phyloP scores from a whole-genome alignment of 768 basidiomycete genomes.

The Leccinum longicurvipes region DNA sequence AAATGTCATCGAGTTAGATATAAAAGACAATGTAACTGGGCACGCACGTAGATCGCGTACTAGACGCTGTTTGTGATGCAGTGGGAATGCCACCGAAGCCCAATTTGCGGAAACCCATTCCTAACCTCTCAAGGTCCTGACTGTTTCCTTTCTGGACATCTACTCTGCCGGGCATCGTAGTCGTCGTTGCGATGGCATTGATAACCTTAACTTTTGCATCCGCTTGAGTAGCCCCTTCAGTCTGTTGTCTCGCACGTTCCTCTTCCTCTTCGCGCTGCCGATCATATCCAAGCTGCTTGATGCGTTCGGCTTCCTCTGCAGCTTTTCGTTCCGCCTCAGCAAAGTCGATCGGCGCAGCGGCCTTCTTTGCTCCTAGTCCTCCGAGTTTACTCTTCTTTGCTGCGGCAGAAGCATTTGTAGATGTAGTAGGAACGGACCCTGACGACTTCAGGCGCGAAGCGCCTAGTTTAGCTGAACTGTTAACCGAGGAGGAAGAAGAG shows the following conservation, averaged over 20 bases:
- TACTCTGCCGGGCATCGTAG: slow-evolving; percentile 26
- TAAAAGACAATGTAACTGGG: neutral
- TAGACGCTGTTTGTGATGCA: slow-evolving; percentile 50
- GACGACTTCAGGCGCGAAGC: slow-evolving; percentile 43
- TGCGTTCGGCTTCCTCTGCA: slow-evolving; percentile 85
- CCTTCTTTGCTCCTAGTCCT: slow-evolving; percentile 82
- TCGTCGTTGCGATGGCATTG: slow-evolving; percentile 21
- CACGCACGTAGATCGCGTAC: slow-evolving; percentile 39
- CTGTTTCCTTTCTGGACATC: slow-evolving; percentile 39
- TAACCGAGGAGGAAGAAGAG: slow-evolving; percentile 37
- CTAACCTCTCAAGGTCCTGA: slow-evolving; percentile 53
- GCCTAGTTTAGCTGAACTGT: slow-evolving; percentile 37
- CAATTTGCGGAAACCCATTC: slow-evolving; percentile 72
- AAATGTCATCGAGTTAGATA: neutral
- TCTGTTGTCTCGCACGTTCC: slow-evolving; percentile 64
- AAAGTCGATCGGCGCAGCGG: slow-evolving; percentile 81
- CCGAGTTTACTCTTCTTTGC: slow-evolving; percentile 71
- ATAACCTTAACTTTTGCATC: slow-evolving; percentile 31
- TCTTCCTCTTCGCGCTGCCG: slow-evolving; percentile 81
- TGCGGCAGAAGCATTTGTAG: slow-evolving; percentile 30
- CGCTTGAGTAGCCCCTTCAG: slow-evolving; percentile 40
- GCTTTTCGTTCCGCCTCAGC: slow-evolving; percentile 92
- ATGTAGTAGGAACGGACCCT: slow-evolving; percentile 29
- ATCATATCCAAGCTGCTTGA: slow-evolving; percentile 91
- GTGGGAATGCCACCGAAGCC: slow-evolving; percentile 84